phyloP scores from a whole-genome alignment of 805 yeast genomes.

The Torulaspora gathmanii region DNA sequence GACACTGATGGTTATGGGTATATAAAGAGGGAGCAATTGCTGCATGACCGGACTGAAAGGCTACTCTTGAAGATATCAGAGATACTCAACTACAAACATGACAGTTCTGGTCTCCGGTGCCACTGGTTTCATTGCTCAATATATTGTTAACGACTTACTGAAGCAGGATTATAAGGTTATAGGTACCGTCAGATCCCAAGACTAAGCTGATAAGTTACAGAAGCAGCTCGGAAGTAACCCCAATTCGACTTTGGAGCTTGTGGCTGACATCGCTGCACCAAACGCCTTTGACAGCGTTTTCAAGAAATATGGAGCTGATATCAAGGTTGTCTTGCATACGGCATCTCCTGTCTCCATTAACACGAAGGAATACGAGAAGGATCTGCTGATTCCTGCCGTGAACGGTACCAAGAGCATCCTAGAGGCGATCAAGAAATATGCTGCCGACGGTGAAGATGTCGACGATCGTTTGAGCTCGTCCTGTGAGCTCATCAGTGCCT shows the following conservation, averaged over 20 bases:
- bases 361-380: constrained; percentile 43
- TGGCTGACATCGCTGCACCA: constrained; percentile 43
- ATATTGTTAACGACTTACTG: constrained; percentile 39
- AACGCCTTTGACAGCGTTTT: constrained; percentile 46
- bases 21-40: no score
- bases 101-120: constrained; percentile 46
- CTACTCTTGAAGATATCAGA: no score
- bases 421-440: constrained; percentile 41
- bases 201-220: constrained; percentile 36
- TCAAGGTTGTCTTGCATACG: constrained; percentile 52
- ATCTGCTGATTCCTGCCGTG: constrained; percentile 52
- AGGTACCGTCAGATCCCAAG: constrained; percentile 43
- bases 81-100: no score
- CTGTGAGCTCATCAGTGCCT: constrained; percentile 36
- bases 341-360: constrained; percentile 55
- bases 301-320: constrained; percentile 44
- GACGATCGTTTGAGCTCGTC: constrained; percentile 42
- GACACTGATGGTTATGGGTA: no score
- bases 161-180: constrained; percentile 40
- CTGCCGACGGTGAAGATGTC: constrained; percentile 43
- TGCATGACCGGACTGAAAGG: no score
- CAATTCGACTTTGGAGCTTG: constrained; percentile 42
- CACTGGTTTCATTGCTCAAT: constrained; percentile 47
- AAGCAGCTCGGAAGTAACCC: constrained; percentile 29
- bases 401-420: constrained; percentile 52